Evolutionary conservation across 768 basidiomycete species (phyloP).

Genomic region (Naematelia encephala): DNA sequence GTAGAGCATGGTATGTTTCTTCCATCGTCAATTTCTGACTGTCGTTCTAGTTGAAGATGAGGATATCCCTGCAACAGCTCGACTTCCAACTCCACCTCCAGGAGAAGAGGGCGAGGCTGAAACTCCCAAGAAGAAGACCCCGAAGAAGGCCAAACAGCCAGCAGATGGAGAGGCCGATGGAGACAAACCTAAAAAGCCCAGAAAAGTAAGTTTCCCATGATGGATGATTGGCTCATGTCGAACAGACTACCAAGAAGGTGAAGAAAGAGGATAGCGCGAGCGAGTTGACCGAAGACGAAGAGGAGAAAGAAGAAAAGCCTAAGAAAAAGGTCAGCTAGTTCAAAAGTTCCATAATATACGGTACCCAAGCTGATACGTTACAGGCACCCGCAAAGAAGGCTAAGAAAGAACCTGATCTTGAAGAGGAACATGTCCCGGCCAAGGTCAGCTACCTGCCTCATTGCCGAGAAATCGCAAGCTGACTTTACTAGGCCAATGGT

Average conservation of each 20-base stretch:
- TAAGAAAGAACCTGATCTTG: conserved; percentile 5
- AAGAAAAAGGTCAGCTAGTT: conserved; percentile 13
- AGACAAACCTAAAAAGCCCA: conserved; percentile 54
- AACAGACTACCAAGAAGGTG: conserved; percentile 12
- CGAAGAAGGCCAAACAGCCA: conserved; percentile 16
- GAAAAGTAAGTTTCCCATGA: conserved; percentile 27
- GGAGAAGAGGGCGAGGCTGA: conserved; percentile 20
- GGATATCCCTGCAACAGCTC: conserved; percentile 58
- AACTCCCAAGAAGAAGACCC: conserved; percentile 4
- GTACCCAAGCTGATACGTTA: conserved; percentile 6
- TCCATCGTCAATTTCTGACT: background rate
- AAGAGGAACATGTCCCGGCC: conserved; percentile 50
- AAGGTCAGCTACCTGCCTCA: too few relatives aligned
- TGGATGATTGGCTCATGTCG: background rate
- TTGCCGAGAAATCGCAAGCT: conserved; percentile 34
- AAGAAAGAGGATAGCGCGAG: conserved; percentile 42
- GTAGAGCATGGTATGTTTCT: conserved; percentile 57
- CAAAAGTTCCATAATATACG: too few relatives aligned
- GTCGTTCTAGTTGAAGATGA: conserved; percentile 63
- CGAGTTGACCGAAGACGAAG: conserved; percentile 8
- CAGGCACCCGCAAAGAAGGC: conserved; percentile 10
- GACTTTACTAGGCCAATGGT: background rate
- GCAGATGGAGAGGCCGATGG: conserved; percentile 14
- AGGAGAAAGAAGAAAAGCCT: conserved; percentile 22
- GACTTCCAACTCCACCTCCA: conserved; percentile 31